Evolutionary conservation across 2,329 filamentous ascomycete genomes (phyloP), one percentile per base, ranked within the genome.

Genomic region (Colletotrichum chlorophyti): DNA sequence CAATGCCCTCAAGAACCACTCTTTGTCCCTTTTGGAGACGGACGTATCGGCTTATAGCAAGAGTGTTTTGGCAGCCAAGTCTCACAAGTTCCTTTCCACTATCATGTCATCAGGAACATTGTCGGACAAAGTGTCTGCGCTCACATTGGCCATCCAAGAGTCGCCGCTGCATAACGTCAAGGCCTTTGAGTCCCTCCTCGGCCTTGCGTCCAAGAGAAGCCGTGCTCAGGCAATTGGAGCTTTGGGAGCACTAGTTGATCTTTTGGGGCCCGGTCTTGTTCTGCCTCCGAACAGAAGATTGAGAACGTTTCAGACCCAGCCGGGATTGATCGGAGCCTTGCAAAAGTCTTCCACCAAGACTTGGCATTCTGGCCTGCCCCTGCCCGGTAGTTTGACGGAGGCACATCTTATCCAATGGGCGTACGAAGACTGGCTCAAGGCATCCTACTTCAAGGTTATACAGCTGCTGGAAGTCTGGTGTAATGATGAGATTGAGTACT

Each of bases 91-190:
- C 79, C 88, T 98, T 81, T 91, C 93, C 2, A 96, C 93, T 15
- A 97, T 99, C 72, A 97, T 98, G 91, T 81, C 92, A 9, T 96
- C 93, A 2, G 95, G 95, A 80, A 99, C 96, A 9, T 85, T 98
- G 66, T 96, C 93, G 53, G 95, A 99, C 73, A 98, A 97, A 73
- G 90, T 98, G 38, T 99, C 95, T 3, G 96, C 95, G 4, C 80
- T 99, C 68, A 99, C 95, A 5, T 81, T 99, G 65, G 90, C 95
- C 53, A 88, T 97, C 11, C 96, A 99, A 77, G 95, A 99, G 74
- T 98, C 96, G 8, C 95, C 95, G 15, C 78, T 98, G 48, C 95
- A 99, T 74, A 98, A 93, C 61, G 88, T 87, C 63, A 94, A 95
- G 69, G 90, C 93, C 1, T 87, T 98, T 62, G 94, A 98, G 66